Evolutionary conservation across 257 asterid species (phyloP).

Genomic region (Forsythia suspensa): DNA sequence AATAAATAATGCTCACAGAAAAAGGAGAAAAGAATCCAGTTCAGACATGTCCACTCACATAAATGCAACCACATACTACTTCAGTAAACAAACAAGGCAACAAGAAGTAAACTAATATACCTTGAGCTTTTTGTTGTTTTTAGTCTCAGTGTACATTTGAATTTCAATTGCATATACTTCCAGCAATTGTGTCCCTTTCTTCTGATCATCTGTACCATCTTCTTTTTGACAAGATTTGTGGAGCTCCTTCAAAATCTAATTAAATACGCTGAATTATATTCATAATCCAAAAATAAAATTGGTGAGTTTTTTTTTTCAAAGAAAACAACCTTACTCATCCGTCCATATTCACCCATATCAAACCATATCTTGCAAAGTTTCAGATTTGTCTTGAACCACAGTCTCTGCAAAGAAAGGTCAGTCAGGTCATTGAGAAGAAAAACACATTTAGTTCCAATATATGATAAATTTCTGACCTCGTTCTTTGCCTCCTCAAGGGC

Average conservation of each 20-base stretch:
- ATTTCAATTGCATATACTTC: constrained; percentile 99
- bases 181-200: constrained; percentile 93
- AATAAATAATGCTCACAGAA: background rate
- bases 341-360: constrained; percentile 89
- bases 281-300: constrained; percentile 10
- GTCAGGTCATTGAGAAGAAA: background rate
- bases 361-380: constrained; percentile 98
- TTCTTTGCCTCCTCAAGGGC: constrained; percentile 99
- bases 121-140: constrained; percentile 96
- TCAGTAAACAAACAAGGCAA: background rate
- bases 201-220: constrained; percentile 98
- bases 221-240: constrained; percentile 96
- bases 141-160: constrained; percentile 97
- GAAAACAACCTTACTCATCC: constrained; percentile 75
- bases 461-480: constrained; percentile 54
- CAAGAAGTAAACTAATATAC: constrained; percentile 32
- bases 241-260: constrained; percentile 93
- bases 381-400: constrained; percentile 98
- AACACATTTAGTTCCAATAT: background rate
- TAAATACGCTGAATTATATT: constrained; percentile 20
- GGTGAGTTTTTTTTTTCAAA: background rate
- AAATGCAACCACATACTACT: background rate
- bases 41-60: background rate
- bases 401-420: constrained; percentile 50
- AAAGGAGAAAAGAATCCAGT: background rate